Evolutionary conservation across 2,329 filamentous ascomycete species (phyloP).

Genomic region (Epichloe sibirici): DNA sequence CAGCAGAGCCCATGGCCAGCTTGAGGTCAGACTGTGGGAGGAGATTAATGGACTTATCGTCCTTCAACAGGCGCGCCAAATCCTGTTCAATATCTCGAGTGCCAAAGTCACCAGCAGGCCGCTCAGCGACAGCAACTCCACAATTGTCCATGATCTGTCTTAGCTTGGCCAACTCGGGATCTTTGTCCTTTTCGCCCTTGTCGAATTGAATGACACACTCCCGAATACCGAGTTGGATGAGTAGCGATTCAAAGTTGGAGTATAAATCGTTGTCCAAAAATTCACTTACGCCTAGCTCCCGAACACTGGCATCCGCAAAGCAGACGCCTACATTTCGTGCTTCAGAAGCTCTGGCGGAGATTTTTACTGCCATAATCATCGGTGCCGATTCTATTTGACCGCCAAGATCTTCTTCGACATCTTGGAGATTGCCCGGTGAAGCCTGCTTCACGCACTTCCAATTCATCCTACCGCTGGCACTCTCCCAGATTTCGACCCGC

Average conservation of each 20-base stretch:
- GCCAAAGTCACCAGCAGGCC: conserved; percentile 64
- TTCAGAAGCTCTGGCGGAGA: conserved; percentile 76
- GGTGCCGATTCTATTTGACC: conserved; percentile 77
- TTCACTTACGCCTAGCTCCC: conserved; percentile 91
- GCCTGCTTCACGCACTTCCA: conserved; percentile 91
- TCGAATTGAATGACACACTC: conserved; percentile 84
- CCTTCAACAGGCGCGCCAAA: conserved; percentile 72
- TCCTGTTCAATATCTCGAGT: conserved; percentile 94
- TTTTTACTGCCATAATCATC: conserved; percentile 90
- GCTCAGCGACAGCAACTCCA: conserved; percentile 78
- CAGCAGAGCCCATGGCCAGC: conserved; percentile 88
- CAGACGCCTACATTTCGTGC: conserved; percentile 84
- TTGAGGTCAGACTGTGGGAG: conserved; percentile 88
- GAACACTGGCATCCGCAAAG: conserved; percentile 92
- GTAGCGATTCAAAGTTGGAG: conserved; percentile 91
- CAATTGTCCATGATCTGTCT: conserved; percentile 84
- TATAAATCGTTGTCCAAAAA: conserved; percentile 98
- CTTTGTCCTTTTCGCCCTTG: conserved; percentile 67
- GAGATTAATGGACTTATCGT: conserved; percentile 64
- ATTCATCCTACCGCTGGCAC: conserved; percentile 62
- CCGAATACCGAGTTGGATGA: conserved; percentile 92
- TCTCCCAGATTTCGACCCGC: conserved; percentile 82
- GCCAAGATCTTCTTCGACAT: conserved; percentile 90
- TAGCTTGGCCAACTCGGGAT: conserved; percentile 79
- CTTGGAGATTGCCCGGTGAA: conserved; percentile 90